Conservation (phyloP, 495 filamentous ascomycete genomes). For the Penicillium egyptiacum region DNA sequence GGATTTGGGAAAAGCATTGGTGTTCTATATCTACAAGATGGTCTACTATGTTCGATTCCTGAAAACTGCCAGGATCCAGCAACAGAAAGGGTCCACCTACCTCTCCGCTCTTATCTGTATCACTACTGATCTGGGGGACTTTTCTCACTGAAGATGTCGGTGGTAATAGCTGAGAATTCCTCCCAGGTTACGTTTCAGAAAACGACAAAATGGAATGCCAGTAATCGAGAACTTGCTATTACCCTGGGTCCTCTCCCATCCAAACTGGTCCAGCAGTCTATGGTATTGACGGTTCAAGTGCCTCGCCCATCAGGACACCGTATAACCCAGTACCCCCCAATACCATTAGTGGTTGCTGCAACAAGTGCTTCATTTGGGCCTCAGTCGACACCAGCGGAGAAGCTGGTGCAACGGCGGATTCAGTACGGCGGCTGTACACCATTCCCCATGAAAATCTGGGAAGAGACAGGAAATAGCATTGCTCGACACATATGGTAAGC, state of each 20-base stretch:
- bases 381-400: constrained; percentile 41
- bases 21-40: constrained; percentile 29
- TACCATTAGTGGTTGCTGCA: constrained; percentile 54
- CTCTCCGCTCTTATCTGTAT: constrained; percentile 68
- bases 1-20: background rate
- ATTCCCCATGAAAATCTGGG: constrained; percentile 61
- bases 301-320: constrained; percentile 15
- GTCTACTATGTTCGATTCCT: constrained; percentile 76
- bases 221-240: constrained; percentile 51
- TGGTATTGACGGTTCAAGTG: constrained; percentile 28
- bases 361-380: constrained; percentile 53
- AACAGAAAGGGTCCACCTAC: constrained; percentile 37
- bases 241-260: constrained; percentile 36
- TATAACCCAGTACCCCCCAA: background rate
- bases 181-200: constrained; percentile 43
- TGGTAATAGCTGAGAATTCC: constrained; percentile 38
- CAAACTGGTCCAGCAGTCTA: constrained; percentile 24
- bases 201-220: constrained; percentile 52
- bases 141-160: constrained; percentile 67
- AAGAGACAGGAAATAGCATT: constrained; percentile 94
- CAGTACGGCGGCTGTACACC: constrained; percentile 20
- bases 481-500: constrained; percentile 89
- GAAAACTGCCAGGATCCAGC: constrained; percentile 58
- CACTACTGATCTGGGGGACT: constrained; percentile 86
- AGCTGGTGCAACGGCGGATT: constrained; percentile 56